Evolutionary conservation across 768 basidiomycete species (phyloP), one percentile per base, ranked within the genome.

Genomic region (Auriscalpium orientale): DNA sequence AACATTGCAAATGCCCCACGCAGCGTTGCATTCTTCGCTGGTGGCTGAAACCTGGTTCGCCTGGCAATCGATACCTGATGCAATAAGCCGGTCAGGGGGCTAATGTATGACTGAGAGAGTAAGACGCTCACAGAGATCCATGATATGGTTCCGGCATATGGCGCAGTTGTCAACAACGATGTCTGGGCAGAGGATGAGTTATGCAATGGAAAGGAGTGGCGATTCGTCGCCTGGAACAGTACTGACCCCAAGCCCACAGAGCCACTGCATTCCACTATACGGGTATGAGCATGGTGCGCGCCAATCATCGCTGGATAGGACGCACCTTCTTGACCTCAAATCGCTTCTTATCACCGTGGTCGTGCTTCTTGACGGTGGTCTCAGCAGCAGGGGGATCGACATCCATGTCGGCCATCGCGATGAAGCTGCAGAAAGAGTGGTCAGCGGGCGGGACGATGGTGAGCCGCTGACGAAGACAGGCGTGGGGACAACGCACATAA

Each of bases 81-180:
- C 11, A 37, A 38, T 48, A 10, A 40, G n/a, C 49, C 34, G 47
- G 40, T 43, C 28, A 28, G 7, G 28, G 28, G 28, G 28, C 28
- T 28, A 28, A 7, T 28, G 7, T 28, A 28, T 28, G 20, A 20
- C 22, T 18, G 15, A 21, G 47, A 49, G 15, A 28, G 20, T 28
- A 55, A 53, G 20, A 63, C 11, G 74, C 89, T 65, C 65, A 98
- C 97, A 99, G 46, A 98, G 87, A 72, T 99, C 97, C 97, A 99
- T 99, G 76, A 99, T 98, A 68, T 99, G 95, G 70, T 98, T 98
- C 71, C 94, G 85, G 80, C 97, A 99, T 76, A 99, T 99, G 51
- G 97, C 97, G 66, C 97, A 98, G 74, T 98, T 99, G 73, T 98
- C 95, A 56, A 98, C 95, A 58, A 97, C 94, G 67, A 98, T 98